phyloP scores from a whole-genome alignment of 2,329 filamentous ascomycete genomes.

The Thelonectria rubi region DNA sequence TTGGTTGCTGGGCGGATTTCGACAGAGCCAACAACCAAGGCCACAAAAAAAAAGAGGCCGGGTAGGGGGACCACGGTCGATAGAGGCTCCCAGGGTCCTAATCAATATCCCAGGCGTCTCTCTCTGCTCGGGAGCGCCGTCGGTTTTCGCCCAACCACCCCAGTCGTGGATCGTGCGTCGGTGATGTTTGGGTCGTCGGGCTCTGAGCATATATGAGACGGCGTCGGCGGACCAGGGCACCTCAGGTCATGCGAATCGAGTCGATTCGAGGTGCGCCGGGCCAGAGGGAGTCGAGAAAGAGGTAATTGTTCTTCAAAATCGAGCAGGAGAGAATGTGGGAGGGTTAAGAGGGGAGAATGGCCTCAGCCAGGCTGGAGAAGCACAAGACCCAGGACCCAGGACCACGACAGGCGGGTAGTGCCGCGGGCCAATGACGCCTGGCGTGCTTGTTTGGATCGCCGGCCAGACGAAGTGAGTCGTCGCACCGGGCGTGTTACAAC shows the following conservation, averaged over 20 bases:
- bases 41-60: constrained; percentile 20
- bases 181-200: constrained; percentile 24
- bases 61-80: constrained; percentile 26
- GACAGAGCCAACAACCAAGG: constrained; percentile 4
- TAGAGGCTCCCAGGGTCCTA: constrained; percentile 31
- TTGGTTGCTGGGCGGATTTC: background rate
- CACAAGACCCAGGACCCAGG: constrained; percentile 10
- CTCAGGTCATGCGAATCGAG: constrained; percentile 23
- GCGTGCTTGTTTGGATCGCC: constrained; percentile 41
- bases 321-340: constrained; percentile 1
- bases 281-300: constrained; percentile 14
- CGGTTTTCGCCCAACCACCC: constrained; percentile 35
- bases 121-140: constrained; percentile 24
- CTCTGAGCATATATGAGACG: constrained; percentile 9
- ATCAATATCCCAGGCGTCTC: constrained; percentile 29
- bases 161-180: constrained; percentile 28
- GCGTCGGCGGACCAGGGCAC: constrained; percentile 27
- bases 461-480: constrained; percentile 39
- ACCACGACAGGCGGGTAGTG: constrained; percentile 35
- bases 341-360: constrained; percentile 17
- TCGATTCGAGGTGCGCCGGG: constrained; percentile 15
- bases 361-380: constrained; percentile 19
- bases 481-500: constrained; percentile 35
- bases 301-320: background rate
- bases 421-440: constrained; percentile 40